phyloP scores from a whole-genome alignment of 768 basidiomycete genomes.

The Boletales sp. region DNA sequence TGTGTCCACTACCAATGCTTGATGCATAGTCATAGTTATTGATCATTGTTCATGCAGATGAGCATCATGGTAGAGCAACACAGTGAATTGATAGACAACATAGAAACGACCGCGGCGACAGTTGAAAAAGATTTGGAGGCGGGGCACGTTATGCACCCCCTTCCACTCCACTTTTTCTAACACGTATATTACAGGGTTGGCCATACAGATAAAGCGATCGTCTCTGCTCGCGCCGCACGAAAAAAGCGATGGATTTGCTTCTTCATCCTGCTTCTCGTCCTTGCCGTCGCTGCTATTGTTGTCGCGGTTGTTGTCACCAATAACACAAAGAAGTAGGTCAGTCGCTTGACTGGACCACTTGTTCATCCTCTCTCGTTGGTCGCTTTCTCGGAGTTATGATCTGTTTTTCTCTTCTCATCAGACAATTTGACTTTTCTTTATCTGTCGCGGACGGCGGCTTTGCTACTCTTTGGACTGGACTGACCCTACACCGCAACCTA shows the following conservation, averaged over 20 bases:
- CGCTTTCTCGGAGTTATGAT: not conserved
- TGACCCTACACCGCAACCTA: conserved; percentile 7
- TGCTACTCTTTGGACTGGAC: conserved; percentile 20
- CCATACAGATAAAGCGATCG: conserved; percentile 85
- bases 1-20: conserved; percentile 32
- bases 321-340: conserved; percentile 34
- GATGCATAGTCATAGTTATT: not conserved
- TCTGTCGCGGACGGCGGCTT: conserved; percentile 1
- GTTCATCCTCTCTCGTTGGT: not conserved
- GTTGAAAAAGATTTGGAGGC: conserved; percentile 83
- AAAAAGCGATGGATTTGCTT: conserved; percentile 99
- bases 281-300: conserved; percentile 64
- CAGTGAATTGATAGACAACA: conserved; percentile 79
- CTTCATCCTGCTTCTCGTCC: conserved; percentile 61
- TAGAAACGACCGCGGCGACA: conserved; percentile 70
- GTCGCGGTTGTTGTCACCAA: conserved; percentile 54
- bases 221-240: conserved; percentile 81
- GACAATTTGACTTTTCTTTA: conserved; percentile 9
- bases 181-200: conserved; percentile 47
- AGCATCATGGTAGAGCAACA: conserved; percentile 93
- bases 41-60: conserved; percentile 54
- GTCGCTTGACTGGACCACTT: not conserved
- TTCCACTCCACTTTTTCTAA: conserved; percentile 1
- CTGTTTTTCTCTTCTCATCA: conserved; percentile 1
- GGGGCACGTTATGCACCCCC: conserved; percentile 52